Evolutionary conservation across 768 basidiomycete genomes (phyloP).

Genomic region (Cystofilobasidium ferigula): DNA sequence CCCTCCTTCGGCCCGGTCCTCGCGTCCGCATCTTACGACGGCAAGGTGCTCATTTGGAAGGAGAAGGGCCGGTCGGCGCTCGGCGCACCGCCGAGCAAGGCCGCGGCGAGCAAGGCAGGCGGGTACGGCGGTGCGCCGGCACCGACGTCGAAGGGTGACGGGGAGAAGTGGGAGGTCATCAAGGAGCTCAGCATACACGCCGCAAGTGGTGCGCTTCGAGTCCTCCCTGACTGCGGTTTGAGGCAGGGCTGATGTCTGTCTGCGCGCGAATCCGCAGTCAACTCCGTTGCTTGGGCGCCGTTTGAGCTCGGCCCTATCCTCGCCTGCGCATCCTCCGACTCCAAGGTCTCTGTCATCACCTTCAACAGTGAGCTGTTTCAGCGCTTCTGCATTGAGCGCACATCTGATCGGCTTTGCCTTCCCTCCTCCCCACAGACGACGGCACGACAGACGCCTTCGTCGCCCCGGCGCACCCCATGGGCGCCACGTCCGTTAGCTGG

Average conservation of each 20-base stretch:
- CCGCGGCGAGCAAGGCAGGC: not conserved
- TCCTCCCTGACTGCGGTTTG: too few relatives aligned
- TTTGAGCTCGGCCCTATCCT: conserved; percentile 94
- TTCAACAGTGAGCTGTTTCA: conserved; percentile 66
- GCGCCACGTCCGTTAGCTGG: conserved; percentile 96
- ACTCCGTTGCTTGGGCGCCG: conserved; percentile 98
- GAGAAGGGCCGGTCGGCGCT: conserved; percentile 42
- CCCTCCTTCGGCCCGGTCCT: conserved; percentile 94
- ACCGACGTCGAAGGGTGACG: conserved; percentile 42
- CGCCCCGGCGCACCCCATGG: conserved; percentile 89
- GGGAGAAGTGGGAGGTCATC: conserved; percentile 75
- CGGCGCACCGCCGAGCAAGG: conserved; percentile 17
- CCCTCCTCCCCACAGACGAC: conserved; percentile 53
- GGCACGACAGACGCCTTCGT: conserved; percentile 92
- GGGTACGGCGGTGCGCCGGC: conserved; percentile 23
- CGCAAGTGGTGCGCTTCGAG: conserved; percentile 61
- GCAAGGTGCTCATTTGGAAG: conserved; percentile 97
- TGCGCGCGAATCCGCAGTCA: conserved; percentile 48
- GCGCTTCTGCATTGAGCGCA: not conserved
- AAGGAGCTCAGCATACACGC: conserved; percentile 91
- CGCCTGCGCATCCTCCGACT: conserved; percentile 93
- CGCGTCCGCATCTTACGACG: conserved; percentile 97
- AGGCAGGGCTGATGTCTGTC: too few relatives aligned
- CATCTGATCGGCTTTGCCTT: not conserved
- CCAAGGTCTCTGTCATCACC: conserved; percentile 86